Evolutionary conservation across 768 basidiomycete genomes (phyloP).

Genomic region (Rhodocollybia butyracea): DNA sequence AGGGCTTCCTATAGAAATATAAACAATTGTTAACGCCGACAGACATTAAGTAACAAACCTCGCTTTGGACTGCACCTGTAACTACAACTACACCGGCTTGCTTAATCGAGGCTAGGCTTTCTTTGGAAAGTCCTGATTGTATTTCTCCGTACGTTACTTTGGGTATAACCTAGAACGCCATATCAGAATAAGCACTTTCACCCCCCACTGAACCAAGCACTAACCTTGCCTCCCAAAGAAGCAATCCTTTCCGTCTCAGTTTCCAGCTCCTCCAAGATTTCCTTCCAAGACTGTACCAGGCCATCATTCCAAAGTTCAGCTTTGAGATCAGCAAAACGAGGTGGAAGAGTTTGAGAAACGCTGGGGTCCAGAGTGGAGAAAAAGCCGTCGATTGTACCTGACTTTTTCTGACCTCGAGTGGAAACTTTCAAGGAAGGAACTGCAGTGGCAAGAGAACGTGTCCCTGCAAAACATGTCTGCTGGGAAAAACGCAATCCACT

Average conservation of each 20-base stretch:
- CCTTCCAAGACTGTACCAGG: slow-evolving; percentile 50
- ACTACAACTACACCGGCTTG: slow-evolving; percentile 54
- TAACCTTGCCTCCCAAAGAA: slow-evolving; percentile 42
- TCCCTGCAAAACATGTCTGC: no score
- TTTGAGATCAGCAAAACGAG: slow-evolving; percentile 61
- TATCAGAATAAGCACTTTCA: no score
- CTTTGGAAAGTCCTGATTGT: slow-evolving; percentile 41
- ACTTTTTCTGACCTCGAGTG: not conserved
- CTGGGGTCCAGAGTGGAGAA: slow-evolving; percentile 1
- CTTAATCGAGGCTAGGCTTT: slow-evolving; percentile 42
- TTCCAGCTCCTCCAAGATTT: slow-evolving; percentile 49
- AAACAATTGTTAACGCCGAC: slow-evolving; percentile 12
- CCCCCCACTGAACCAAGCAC: no score
- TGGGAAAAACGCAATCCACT: no score
- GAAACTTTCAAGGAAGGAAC: not conserved
- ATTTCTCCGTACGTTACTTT: slow-evolving; percentile 43
- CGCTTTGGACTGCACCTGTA: slow-evolving; percentile 50
- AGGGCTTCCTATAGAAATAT: slow-evolving; percentile 50
- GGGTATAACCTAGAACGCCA: slow-evolving; percentile 45
- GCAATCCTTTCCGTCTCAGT: slow-evolving; percentile 45
- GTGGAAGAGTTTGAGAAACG: slow-evolving; percentile 34
- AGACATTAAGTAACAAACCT: slow-evolving; percentile 34
- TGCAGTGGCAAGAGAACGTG: not conserved
- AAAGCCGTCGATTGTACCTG: not conserved
- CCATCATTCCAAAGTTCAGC: slow-evolving; percentile 43